Evolutionary conservation across 2,329 filamentous ascomycete genomes (phyloP), one percentile per base, ranked within the genome.

Genomic region (Zymoseptoria ardabiliae): DNA sequence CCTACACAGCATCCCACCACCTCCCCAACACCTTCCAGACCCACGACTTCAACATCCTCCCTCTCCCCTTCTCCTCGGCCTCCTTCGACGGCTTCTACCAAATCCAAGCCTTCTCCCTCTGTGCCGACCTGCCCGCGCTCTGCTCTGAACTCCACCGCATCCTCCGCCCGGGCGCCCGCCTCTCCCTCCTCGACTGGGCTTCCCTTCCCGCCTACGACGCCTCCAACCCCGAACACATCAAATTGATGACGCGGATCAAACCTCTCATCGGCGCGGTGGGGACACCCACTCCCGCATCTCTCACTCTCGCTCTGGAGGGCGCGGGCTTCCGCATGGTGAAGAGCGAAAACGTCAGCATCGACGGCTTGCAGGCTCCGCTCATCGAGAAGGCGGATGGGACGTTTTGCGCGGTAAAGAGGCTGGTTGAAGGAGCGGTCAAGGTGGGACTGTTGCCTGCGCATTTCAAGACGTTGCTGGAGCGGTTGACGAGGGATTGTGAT

Each of bases 81-180:
- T 54, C 64, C 19, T 69, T 69, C 54, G 68, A 70, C 57, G 68
- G 61, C 62, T 69, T 70, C 61, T 70, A 70, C 58, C 64, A 70
- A 54, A 69, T 70, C 30, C 68, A 70, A 54, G 68, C 68, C 21
- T 69, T 70, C 62, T 67, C 64, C 52, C 58, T 70, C 7, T 66
- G 64, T 52, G 68, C 68, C 52, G 66, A 69, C 56, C 63, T 67
- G 49, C 50, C 60, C 1, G 60, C 61, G 25, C 59, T 69, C 2
- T 66, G 60, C 52, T 45, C 55, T 28, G 68, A 70, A 53, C 60
- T 70, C 7, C 64, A 62, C 55, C 61, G 68, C 19, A 61, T 70
- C 9, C 60, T 70, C 22, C 69, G 67, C 50, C 68, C 68, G 19
- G 68, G 68, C 20, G 64, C 68, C 2, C 63, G 65, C 7, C 55